A percentile compares a stretch with the other conserved stretches of the same genome.
These are phyloP conservation scores for Russula brevipes DNA, from an alignment of 768 basidiomycete species.

Conservation along the genomic window DNA sequence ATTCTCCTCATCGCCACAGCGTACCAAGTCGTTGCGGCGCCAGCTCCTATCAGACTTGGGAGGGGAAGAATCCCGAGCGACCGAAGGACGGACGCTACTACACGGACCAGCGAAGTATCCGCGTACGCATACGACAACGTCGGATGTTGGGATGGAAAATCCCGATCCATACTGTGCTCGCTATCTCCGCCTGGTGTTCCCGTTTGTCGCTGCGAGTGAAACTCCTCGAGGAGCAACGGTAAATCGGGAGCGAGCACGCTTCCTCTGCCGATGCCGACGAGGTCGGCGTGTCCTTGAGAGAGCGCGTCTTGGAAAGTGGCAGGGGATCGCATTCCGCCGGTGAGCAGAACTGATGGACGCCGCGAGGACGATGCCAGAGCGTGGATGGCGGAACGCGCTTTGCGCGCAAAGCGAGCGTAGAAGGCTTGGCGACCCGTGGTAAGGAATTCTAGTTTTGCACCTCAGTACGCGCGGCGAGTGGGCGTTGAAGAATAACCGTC, in stretches of 20 bases:
- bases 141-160: constrained; percentile 5
- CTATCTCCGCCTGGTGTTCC: background rate
- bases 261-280: constrained; percentile 71
- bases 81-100: constrained; percentile 21
- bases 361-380: constrained; percentile 27
- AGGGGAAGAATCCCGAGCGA: constrained; percentile 26
- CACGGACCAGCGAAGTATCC: constrained; percentile 3
- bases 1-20: constrained; percentile 50
- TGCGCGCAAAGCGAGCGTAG: constrained; percentile 62
- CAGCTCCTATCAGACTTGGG: constrained; percentile 62
- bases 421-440: constrained; percentile 57
- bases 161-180: constrained; percentile 22
- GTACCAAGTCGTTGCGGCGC: constrained; percentile 64
- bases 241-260: constrained; percentile 60
- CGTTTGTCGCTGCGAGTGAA: background rate
- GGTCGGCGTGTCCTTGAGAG: constrained; percentile 52
- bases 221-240: constrained; percentile 36
- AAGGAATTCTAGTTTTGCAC: constrained; percentile 29
- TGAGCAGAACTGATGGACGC: constrained; percentile 66
- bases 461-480: background rate
- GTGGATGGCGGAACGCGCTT: constrained; percentile 46
- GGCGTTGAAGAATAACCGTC: constrained; percentile 16
- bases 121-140: constrained; percentile 7
- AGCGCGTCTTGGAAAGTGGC: constrained; percentile 52
- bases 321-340: constrained; percentile 69